Evolutionary conservation across 495 filamentous ascomycete genomes (phyloP).

Genomic region (Annulohypoxylon stygium): DNA sequence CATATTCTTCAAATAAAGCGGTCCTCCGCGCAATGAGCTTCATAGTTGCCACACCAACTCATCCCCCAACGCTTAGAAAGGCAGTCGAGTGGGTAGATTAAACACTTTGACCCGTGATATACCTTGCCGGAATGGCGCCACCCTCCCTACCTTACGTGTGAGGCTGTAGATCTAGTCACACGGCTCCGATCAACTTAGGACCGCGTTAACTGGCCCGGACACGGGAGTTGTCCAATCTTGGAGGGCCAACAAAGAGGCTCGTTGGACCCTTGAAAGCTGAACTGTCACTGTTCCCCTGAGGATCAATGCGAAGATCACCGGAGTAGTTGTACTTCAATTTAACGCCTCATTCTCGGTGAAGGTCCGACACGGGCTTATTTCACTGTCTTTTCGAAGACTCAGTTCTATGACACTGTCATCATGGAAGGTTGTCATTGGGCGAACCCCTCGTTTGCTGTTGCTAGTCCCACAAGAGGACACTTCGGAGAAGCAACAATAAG

Average conservation of each 20-base stretch:
- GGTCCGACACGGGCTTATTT: constrained; percentile 14
- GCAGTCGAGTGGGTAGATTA: constrained; percentile 23
- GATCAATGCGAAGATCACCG: constrained; percentile 44
- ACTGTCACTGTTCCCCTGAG: constrained; percentile 44
- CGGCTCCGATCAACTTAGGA: constrained; percentile 31
- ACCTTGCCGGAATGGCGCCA: constrained; percentile 31
- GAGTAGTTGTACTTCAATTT: constrained; percentile 26
- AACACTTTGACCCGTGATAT: constrained; percentile 18
- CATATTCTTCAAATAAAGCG: constrained; percentile 30
- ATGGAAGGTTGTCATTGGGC: constrained; percentile 35
- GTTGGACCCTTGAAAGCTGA: constrained; percentile 39
- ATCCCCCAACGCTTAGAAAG: constrained; percentile 10
- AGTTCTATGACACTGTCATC: constrained; percentile 39
- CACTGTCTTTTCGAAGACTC: constrained; percentile 27
- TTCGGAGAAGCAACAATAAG: constrained; percentile 8
- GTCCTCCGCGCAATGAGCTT: constrained; percentile 31
- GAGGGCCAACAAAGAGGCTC: constrained; percentile 43
- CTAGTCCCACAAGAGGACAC: constrained; percentile 31
- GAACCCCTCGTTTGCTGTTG: constrained; percentile 40
- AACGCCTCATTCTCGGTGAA: constrained; percentile 30
- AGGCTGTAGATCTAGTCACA: constrained; percentile 45
- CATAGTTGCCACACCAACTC: constrained; percentile 27
- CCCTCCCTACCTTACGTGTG: constrained; percentile 27
- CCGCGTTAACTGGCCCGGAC: constrained; percentile 42
- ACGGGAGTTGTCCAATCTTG: constrained; percentile 46